Base-by-base conservation (phyloP, 148 eudicot species). In the Agrostemma githago region DNA sequence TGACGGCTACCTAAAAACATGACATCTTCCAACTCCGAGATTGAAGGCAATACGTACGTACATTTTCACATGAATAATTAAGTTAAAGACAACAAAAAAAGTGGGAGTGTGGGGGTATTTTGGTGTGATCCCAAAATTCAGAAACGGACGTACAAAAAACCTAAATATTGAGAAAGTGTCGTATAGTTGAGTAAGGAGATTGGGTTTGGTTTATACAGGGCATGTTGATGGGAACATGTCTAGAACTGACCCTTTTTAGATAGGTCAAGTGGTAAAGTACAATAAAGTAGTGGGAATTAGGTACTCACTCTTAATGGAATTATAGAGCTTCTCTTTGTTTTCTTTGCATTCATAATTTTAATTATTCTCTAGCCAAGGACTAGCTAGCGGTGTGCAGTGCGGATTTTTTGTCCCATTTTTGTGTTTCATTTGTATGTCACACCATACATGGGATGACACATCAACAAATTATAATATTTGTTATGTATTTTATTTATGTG, bases 221-320 rank as follows among this genome's bases (percentile, higher is more conserved):
- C 57, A 39, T 67, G 42, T 17, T 17, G 15, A 75, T 19, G 3
- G 48, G 51, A 67, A 76, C 26, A 42, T 41, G 38, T 68, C 62
- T 17, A 58, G 4, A 68, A 58, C 11, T 57, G 57, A 8, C 56
- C 16, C 42, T 8, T 58, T 67, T 8, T 67, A 34, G 65, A 62
- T 41, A 67, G 39, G 53, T 43, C 72, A 67, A 42, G 51, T 41
- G 67, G 70, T 66, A 42, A 66, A 20, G 68, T 59, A 53, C 76
- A 73, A 43, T 26, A 42, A 34, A 58, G 15, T 42, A 19, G 34
- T 21, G 73, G 73, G 37, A 21, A 26, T 51, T 51, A 21, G 53
- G 71, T 67, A 43, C 8, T 51, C 43, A 37, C 4, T 19, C 2
- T 17, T 66, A 11, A 0, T 51, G 56, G 56, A 51, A 51, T 51